phyloP scores from a whole-genome alignment of 345 rosid genomes.

The Excoecaria agallocha region DNA sequence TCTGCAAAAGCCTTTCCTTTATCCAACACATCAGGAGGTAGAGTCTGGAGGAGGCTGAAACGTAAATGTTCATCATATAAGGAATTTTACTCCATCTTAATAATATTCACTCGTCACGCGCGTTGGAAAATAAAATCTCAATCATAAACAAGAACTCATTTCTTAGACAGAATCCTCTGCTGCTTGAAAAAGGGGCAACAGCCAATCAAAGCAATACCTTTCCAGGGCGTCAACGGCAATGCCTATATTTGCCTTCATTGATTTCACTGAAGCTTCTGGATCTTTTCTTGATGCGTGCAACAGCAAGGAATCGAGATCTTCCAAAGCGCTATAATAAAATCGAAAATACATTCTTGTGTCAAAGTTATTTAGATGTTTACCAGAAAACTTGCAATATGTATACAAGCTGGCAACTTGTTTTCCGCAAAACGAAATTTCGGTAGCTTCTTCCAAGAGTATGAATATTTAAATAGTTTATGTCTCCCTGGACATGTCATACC shows the following conservation, averaged over 20 bases:
- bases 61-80: neutral
- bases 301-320: constrained; percentile 71
- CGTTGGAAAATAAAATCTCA: too few relatives aligned
- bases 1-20: constrained; percentile 72
- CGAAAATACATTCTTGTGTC: neutral
- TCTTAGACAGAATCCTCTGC: neutral
- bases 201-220: constrained; percentile 34
- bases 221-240: constrained; percentile 56
- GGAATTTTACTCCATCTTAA: too few relatives aligned
- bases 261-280: constrained; percentile 48
- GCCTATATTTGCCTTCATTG: constrained; percentile 64
- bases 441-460: neutral
- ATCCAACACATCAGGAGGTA: constrained; percentile 59
- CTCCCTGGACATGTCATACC: neutral
- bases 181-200: neutral
- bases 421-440: neutral
- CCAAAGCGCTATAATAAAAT: constrained; percentile 34
- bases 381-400: neutral
- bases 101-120: too few relatives aligned
- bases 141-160: neutral
- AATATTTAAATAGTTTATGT: neutral
- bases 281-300: constrained; percentile 76
- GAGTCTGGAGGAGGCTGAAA: constrained; percentile 66
- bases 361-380: neutral
- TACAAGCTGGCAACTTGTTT: neutral